A percentile compares a stretch with the other conserved stretches of the same genome.
phyloP scores from a whole-genome alignment of 2,329 filamentous ascomycete genomes.

The Metarhizium rileyi region DNA sequence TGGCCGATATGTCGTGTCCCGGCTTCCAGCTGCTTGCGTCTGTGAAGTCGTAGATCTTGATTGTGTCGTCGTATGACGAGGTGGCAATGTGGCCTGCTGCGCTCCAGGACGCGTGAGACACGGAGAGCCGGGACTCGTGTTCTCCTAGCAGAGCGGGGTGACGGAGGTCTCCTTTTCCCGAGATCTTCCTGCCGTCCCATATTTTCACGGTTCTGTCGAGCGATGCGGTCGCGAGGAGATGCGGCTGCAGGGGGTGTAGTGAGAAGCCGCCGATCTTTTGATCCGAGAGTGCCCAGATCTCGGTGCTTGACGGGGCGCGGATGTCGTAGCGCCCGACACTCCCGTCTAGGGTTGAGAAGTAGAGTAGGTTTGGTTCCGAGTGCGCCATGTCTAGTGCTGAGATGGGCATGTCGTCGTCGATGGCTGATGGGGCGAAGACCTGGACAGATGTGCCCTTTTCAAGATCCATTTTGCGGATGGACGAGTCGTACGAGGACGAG shows the following conservation, averaged over 20 bases:
- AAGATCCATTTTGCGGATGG: conserved; percentile 78
- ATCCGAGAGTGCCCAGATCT: conserved; percentile 69
- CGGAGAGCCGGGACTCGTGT: conserved; percentile 72
- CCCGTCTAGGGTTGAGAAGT: conserved; percentile 82
- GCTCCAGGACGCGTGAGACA: conserved; percentile 90
- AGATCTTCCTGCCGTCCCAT: conserved; percentile 83
- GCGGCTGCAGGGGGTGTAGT: conserved; percentile 67
- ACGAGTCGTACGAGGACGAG: conserved; percentile 86
- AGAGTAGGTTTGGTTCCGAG: conserved; percentile 61
- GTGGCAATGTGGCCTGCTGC: conserved; percentile 78
- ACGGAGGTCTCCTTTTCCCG: conserved; percentile 47
- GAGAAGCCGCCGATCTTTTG: conserved; percentile 96
- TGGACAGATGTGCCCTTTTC: conserved; percentile 70
- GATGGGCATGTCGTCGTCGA: conserved; percentile 64
- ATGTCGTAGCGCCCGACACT: conserved; percentile 73
- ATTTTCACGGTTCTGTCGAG: conserved; percentile 82
- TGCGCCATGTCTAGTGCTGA: conserved; percentile 74
- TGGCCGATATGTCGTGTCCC: conserved; percentile 46
- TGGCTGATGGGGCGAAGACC: conserved; percentile 65
- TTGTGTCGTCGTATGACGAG: conserved; percentile 85
- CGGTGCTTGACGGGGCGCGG: conserved; percentile 46
- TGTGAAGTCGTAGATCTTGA: conserved; percentile 82
- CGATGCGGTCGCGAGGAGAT: conserved; percentile 81
- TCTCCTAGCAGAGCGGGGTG: conserved; percentile 66
- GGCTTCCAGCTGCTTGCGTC: conserved; percentile 48